Base-by-base conservation (phyloP, 2,329 filamentous ascomycete species). In the Chaetomiaceae sp. region DNA sequence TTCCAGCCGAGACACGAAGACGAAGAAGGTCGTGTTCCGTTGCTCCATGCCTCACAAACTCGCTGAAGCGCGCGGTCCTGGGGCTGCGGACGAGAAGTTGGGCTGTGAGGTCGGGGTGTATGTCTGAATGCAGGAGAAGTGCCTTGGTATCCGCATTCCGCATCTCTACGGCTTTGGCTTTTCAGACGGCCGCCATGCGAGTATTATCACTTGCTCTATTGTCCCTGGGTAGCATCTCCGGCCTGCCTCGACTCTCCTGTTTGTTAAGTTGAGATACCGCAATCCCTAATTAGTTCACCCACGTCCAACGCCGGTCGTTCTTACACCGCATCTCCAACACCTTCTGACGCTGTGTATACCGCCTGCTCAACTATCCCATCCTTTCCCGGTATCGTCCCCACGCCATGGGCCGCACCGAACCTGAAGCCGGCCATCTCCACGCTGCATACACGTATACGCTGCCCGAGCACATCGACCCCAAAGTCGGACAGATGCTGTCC, bases 71-170 rank as follows among this genome's bases (percentile, higher is more conserved):
- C 51, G 41, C 19, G 52, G 62, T 48, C 69, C 69, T 12, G 72
- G 70, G 12, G 72, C 66, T 37, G 63, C 66, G 13, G 66, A 74
- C 30, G 71, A 75, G 60, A 75, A 75, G 61, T 16, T 74, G 27
- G 17, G 34, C 31, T 46, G 43, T 23, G 48, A 51, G 43, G 48
- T 38, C 5, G 48, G 41, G 20, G 25, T 43, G 16, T 46, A 51
- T 19, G 30, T 25, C 12, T 51, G 48, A 42, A 42, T 51, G 48
- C 35, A 46, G 31, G 48, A 42, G 7, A 5, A 20, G 16, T 51
- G 30, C 43, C 9, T 21, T 9, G 49, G 46, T 5, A 17, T 51
- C 17, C 38, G 49, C 5, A 46, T 38, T 8, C 49, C 38, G 2
- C 38, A 38, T 13, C 49, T 46, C 3, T 51, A 46, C 31, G 43